Base-by-base conservation (phyloP, 2,329 filamentous ascomycete species). In the Cytospora mali region DNA sequence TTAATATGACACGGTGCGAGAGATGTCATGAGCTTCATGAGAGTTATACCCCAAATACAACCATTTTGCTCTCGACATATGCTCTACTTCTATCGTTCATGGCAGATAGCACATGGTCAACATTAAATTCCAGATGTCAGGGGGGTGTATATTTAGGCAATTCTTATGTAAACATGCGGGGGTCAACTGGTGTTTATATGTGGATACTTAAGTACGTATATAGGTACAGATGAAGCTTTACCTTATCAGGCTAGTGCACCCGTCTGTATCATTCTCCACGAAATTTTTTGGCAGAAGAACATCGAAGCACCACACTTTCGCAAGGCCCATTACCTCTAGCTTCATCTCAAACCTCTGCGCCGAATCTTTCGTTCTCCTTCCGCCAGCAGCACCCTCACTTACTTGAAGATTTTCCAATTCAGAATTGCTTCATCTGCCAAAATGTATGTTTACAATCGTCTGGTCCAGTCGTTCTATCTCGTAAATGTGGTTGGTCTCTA, bases 31-130 rank as follows among this genome's bases (percentile, higher is more conserved):
- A 62, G 55, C 62, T 62, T 55, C 28, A n/a, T n/a, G n/a, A 55
- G 33, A 53, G 53, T 62, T 64, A 64, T 64, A 64, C 62, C 62
- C 62, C 58, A 62, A 54, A 13, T 33, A 54, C 58, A 54, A 54
- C 50, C 35, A 35, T 31, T 28, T 54, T 54, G 50, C 53, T 49
- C 58, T 60, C 50, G 39, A 6, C 31, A 33, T 6, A 33, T 33
- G 14, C 9, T 33, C 14, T 13, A 33, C 31, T 9, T 33, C 31
- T 33, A n/a, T n/a, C n/a, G n/a, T n/a, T n/a, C n/a, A n/a, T n/a
- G n/a, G n/a, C n/a, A n/a, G n/a, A n/a, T n/a, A n/a, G n/a, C n/a
- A n/a, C n/a, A n/a, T n/a, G n/a, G n/a, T n/a, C n/a, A n/a, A n/a
- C n/a, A n/a, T n/a, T n/a, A n/a, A n/a, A n/a, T n/a, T n/a, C n/a